A percentile compares a stretch with the other conserved stretches of the same genome.
Conservation (phyloP, 495 filamentous ascomycete genomes). For the Penicillium macrosclerotiorum region DNA sequence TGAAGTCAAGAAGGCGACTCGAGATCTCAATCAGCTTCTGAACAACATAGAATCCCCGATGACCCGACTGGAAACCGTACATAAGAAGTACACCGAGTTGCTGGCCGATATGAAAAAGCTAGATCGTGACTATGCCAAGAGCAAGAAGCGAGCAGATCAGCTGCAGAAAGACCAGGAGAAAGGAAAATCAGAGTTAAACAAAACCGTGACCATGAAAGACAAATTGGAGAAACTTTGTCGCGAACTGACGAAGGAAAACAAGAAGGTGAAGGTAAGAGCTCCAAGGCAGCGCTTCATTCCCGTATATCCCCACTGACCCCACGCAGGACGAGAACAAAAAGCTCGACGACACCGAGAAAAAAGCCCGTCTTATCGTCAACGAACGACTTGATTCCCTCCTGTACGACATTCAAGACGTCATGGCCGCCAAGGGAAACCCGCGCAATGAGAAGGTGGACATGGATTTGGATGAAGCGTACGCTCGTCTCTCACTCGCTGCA, state of each 20-base stretch:
- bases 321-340: conserved; percentile 88
- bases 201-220: conserved; percentile 82
- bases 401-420: conserved; percentile 75
- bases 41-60: conserved; percentile 74
- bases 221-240: conserved; percentile 93
- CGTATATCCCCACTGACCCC: background rate
- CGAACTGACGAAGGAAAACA: conserved; percentile 92
- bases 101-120: conserved; percentile 91
- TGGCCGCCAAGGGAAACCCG: conserved; percentile 74
- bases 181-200: conserved; percentile 78
- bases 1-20: conserved; percentile 89
- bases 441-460: conserved; percentile 71
- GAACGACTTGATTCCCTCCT: conserved; percentile 74
- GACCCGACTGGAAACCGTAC: conserved; percentile 77
- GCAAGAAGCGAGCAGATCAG: conserved; percentile 91
- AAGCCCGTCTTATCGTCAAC: conserved; percentile 78
- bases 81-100: conserved; percentile 87
- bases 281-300: background rate
- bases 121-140: conserved; percentile 90
- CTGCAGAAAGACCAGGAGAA: conserved; percentile 96
- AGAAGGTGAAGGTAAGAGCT: conserved; percentile 80
- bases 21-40: conserved; percentile 79
- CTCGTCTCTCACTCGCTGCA: background rate
- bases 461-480: conserved; percentile 85
- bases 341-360: conserved; percentile 76